These are phyloP conservation scores for Adansonia digitata DNA, from an alignment of 345 rosid species.

Conservation along the genomic window DNA sequence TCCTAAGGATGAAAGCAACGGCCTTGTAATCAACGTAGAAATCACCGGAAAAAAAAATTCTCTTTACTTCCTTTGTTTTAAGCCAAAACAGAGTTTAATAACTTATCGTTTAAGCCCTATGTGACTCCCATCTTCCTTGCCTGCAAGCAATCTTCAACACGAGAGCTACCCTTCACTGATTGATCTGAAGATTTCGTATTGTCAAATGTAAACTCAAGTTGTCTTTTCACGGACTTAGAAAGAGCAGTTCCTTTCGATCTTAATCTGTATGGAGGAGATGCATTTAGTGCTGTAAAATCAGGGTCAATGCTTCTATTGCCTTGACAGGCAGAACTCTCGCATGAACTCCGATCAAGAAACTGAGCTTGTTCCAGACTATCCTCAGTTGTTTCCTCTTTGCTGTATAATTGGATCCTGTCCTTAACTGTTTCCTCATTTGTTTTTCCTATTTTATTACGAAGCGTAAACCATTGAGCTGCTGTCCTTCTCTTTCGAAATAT, in stretches of 20 bases:
- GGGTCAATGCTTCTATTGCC: conserved; percentile 28
- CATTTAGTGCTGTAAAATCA: conserved; percentile 47
- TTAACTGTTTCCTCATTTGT: conserved; percentile 23
- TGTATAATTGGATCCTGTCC: conserved; percentile 19
- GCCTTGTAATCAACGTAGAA: neutral
- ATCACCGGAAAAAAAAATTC: neutral
- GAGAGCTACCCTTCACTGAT: conserved; percentile 26
- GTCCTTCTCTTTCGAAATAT: no score
- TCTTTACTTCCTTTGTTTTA: neutral
- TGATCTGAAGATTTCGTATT: conserved; percentile 33
- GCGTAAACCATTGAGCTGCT: conserved; percentile 28
- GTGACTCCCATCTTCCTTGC: conserved; percentile 29
- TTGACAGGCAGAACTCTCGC: conserved; percentile 31
- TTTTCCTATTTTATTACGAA: conserved; percentile 25
- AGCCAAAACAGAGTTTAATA: neutral
- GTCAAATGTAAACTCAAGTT: conserved; percentile 64
- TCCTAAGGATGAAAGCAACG: neutral
- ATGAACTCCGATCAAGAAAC: conserved; percentile 28
- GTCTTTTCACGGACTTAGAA: conserved; percentile 76
- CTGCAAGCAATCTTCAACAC: conserved; percentile 29
- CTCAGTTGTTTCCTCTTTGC: conserved; percentile 26
- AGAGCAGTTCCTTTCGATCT: conserved; percentile 71
- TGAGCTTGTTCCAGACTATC: conserved; percentile 25
- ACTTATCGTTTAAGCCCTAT: conserved; percentile 35
- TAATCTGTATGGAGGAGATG: conserved; percentile 85